A percentile compares a stretch with the other conserved stretches of the same genome.
Conservation (phyloP, 805 yeast genomes). For the Kazachstania kunashirensis region DNA sequence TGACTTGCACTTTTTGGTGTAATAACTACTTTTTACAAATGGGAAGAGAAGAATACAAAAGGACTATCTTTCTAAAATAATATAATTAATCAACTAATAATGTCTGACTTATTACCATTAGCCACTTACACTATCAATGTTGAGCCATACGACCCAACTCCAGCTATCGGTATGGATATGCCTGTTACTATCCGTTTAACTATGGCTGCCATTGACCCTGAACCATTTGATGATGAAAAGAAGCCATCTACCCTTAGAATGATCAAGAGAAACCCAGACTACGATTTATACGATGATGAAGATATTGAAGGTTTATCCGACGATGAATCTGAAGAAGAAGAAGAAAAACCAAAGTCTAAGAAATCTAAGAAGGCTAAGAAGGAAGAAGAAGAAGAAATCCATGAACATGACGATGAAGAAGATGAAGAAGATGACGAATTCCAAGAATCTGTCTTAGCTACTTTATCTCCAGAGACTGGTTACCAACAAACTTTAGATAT, state of each 20-base stretch:
- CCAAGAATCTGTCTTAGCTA: conserved; percentile 78
- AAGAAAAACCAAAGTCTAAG: conserved; percentile 32
- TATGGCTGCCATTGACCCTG: conserved; percentile 92
- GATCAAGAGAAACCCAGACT: conserved; percentile 56
- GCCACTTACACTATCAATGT: conserved; percentile 80
- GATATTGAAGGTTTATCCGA: conserved; percentile 39
- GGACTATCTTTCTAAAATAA: neutral
- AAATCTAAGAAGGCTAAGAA: conserved; percentile 4
- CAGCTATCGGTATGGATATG: conserved; percentile 75
- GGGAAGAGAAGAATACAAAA: too few species aligned
- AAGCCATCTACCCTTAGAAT: conserved; percentile 86
- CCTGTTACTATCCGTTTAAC: conserved; percentile 89
- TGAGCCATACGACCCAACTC: conserved; percentile 78
- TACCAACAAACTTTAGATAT: conserved; percentile 87
- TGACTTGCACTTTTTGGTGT: neutral
- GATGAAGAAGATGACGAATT: conserved; percentile 64
- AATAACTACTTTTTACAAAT: neutral
- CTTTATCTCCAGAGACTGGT: conserved; percentile 76
- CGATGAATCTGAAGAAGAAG: conserved; percentile 36
- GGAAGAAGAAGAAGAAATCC: conserved; percentile 32
- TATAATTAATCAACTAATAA: conserved; percentile 17
- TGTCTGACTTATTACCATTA: conserved; percentile 73
- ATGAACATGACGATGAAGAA: conserved; percentile 36
- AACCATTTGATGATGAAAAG: conserved; percentile 61
- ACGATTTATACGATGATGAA: conserved; percentile 38